Evolutionary conservation across 441 rosid species (phyloP), one percentile per base, ranked within the genome.

Genomic region (Adansonia rubrostipa): DNA sequence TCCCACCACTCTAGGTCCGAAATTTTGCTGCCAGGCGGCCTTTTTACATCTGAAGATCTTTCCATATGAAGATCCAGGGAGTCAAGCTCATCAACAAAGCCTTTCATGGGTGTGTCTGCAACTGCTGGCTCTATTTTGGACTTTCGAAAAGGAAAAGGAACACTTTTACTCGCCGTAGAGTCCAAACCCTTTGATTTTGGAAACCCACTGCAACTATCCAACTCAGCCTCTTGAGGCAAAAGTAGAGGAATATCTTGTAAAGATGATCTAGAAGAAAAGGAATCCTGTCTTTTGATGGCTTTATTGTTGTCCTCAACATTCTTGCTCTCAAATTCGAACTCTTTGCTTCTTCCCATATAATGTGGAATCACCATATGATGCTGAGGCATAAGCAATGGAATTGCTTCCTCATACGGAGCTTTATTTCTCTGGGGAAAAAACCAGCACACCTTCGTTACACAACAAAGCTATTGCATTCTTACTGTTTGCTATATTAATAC

Each of bases 341-440:
- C 47, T 64, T 14, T 33, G 81, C 85, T 87, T 84, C 84, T 87
- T 75, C 95, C 97, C 98, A 89, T 83, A 83, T 93, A 97, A 84
- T 93, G 99, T 60, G 99, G 99, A 81, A 97, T 95, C 82, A 97
- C 98, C 99, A 93, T 95, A 85, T 97, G 97, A 67, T 97, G 99
- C 80, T 93, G 99, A 78, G 99, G 99, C 92, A 95, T 93, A 73
- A 97, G 98, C 47, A 95, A 88, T 48, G 99, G 99, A 86, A 97
- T 95, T 51, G 96, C 82, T 87, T 95, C 97, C 87, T 97, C 98
- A 79, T 93, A 84, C 54, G 87, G 98, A 79, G 99, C 99, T 89
- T 97, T 97, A 84, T 85, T 95, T 86, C 97, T 91, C 99, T 95
- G 68, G 11, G 2, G 91, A 45, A 45, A 58, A 54, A 79, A 63